phyloP scores from a whole-genome alignment of 2,329 filamentous ascomycete species.

The Hypocreales sp. region DNA sequence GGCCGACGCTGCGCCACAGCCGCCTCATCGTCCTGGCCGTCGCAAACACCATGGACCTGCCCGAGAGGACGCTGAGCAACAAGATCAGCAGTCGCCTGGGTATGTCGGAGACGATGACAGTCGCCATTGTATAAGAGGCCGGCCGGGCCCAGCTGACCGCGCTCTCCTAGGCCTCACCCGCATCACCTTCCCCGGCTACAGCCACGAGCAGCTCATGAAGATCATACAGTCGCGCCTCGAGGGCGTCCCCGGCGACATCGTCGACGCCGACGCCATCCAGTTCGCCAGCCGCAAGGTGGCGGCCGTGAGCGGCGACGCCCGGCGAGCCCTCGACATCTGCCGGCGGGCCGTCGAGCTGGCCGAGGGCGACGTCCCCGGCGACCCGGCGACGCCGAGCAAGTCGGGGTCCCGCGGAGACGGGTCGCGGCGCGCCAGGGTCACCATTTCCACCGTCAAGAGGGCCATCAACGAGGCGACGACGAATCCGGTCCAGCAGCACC shows the following conservation, averaged over 20 bases:
- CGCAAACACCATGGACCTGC: conserved; percentile 97
- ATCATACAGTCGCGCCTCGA: conserved; percentile 92
- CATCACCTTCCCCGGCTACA: conserved; percentile 95
- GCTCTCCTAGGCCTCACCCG: conserved; percentile 51
- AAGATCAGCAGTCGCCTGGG: conserved; percentile 88
- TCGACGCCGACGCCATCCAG: conserved; percentile 85
- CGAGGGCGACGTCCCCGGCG: conserved; percentile 47
- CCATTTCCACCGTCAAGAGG: conserved; percentile 82
- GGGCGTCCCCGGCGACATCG: conserved; percentile 75
- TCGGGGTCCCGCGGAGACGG: conserved; percentile 10
- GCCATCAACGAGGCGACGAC: conserved; percentile 92
- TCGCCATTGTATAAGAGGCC: conserved; percentile 2
- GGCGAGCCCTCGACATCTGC: conserved; percentile 88
- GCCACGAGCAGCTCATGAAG: conserved; percentile 89
- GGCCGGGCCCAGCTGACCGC: neutral
- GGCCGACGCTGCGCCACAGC: conserved; percentile 83
- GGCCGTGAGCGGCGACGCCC: conserved; percentile 85
- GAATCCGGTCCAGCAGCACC: conserved; percentile 78
- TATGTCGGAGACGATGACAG: too few species aligned
- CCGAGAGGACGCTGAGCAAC: conserved; percentile 89
- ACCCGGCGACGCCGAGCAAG: conserved; percentile 49
- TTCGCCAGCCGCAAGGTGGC: conserved; percentile 95
- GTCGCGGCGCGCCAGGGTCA: conserved; percentile 44
- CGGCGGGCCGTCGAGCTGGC: conserved; percentile 88
- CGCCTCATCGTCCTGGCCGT: conserved; percentile 91